phyloP scores from a whole-genome alignment of 257 asterid species.

The Prunella vulgaris region DNA sequence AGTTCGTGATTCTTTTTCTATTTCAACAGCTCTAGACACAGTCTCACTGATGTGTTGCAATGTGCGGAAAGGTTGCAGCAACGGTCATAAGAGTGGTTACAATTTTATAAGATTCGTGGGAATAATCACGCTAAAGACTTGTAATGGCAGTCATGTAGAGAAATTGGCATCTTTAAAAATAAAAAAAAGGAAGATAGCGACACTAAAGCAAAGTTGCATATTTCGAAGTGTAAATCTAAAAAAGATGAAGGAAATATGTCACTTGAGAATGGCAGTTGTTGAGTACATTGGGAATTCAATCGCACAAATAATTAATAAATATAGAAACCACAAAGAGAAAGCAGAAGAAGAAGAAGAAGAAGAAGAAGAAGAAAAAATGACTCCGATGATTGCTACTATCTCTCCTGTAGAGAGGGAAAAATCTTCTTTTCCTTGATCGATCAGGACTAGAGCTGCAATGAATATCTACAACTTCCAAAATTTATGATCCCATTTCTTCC shows the following conservation, averaged over 20 bases:
- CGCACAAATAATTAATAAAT: slow-evolving; percentile 47
- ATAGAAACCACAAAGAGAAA: slow-evolving; percentile 19
- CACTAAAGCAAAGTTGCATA: too few species aligned
- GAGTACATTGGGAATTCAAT: slow-evolving; percentile 39
- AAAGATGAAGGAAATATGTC: slow-evolving; percentile 10
- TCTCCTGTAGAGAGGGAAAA: slow-evolving; percentile 35
- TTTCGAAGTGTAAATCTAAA: background rate
- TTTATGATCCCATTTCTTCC: slow-evolving; percentile 29
- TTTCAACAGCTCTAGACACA: too few species aligned
- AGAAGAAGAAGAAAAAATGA: slow-evolving; percentile 5
- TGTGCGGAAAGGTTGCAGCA: too few species aligned
- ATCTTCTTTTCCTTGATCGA: slow-evolving; percentile 31
- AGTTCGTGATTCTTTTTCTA: too few species aligned
- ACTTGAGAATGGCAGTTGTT: slow-evolving; percentile 20
- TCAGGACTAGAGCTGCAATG: slow-evolving; percentile 36
- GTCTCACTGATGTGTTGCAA: too few species aligned
- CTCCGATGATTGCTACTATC: slow-evolving; percentile 54
- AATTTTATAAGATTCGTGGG: too few species aligned
- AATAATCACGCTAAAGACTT: too few species aligned
- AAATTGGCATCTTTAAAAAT: too few species aligned
- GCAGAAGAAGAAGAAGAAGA: background rate
- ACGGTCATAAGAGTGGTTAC: too few species aligned
- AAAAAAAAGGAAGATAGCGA: too few species aligned
- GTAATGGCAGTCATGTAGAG: too few species aligned
- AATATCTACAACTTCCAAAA: slow-evolving; percentile 61